A percentile compares a stretch with the other conserved stretches of the same genome.
These are phyloP conservation scores for Ilex paraguariensis DNA, from an alignment of 305 asterid genomes.

Conservation along the genomic window DNA sequence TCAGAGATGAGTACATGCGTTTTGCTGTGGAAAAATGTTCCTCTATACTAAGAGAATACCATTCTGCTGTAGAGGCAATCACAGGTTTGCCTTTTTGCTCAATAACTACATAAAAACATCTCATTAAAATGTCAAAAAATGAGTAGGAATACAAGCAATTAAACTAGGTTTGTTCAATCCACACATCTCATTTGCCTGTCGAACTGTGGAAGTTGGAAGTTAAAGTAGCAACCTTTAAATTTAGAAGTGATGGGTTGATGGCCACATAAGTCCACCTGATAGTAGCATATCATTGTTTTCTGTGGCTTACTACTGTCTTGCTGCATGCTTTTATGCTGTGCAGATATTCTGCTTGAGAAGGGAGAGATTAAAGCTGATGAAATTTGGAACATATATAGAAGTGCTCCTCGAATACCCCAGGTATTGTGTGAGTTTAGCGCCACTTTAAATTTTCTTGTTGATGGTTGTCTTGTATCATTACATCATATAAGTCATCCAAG, in stretches of 20 bases:
- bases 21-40: slow-evolving; percentile 84
- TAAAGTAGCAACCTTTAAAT: no score
- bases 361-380: slow-evolving; percentile 91
- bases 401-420: slow-evolving; percentile 70
- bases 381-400: slow-evolving; percentile 69
- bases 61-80: slow-evolving; percentile 80
- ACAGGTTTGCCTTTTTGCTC: slow-evolving; percentile 40
- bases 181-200: no score
- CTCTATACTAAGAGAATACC: slow-evolving; percentile 54
- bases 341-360: slow-evolving; percentile 82
- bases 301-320: slow-evolving; percentile 12
- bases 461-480: background rate
- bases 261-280: no score
- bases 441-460: background rate
- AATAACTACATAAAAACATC: no score
- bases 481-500: no score
- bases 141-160: no score
- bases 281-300: background rate
- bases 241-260: no score
- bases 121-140: no score
- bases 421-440: slow-evolving; percentile 28
- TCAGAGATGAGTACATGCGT: slow-evolving; percentile 88
- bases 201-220: no score
- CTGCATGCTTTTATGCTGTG: slow-evolving; percentile 23
- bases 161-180: background rate